Base-by-base conservation (phyloP, 495 filamentous ascomycete species). In the Corynascus novoguineensis region DNA sequence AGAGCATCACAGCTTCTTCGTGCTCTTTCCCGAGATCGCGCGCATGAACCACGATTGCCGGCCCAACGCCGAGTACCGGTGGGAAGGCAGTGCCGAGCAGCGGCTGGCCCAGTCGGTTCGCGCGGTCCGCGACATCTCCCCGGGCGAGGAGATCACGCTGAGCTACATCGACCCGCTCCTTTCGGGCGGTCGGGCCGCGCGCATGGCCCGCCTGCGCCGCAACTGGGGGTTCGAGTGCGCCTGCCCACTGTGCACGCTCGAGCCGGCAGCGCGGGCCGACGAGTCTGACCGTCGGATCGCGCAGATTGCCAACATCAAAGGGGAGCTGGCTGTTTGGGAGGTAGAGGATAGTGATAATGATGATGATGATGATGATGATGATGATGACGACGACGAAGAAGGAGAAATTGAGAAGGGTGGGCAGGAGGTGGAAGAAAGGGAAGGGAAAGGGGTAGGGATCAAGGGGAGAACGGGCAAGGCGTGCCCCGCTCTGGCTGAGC, bases 21-120 rank as follows among this genome's bases (percentile, higher is more conserved):
- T 63, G 21, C 50, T 70, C 22, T 70, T 70, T 60, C 66, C 69
- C 31, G 60, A 64, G 27, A 64, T 75, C 51, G 70, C 72, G 5
- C 64, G 74, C 35, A 58, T 74, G 55, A 77, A 77, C 57, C 74
- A 77, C 59, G 73, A 71, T 60, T 77, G 73, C 56, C 71, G 72
- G 0, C 69, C 73, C 8, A 76, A 74, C 35, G 71, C 70, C 11
- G 72, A 73, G 37, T 76, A 77, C 67, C 68, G 64, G 53, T 76
- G n/a, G n/a, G n/a, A 71, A 42, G 68, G 71, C 27, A 56, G 68
- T 34, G 53, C 46, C 6, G 59, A 64, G n/a, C n/a, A n/a, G n/a
- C n/a, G n/a, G 1, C 68, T 75, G 12, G 57, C 60, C 9, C 74
- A 77, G 41, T 65, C 62, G 42, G 63, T 77, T 8, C 58, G 67